Conservation (phyloP, 805 yeast genomes). For the Saturnispora besseyi region DNA sequence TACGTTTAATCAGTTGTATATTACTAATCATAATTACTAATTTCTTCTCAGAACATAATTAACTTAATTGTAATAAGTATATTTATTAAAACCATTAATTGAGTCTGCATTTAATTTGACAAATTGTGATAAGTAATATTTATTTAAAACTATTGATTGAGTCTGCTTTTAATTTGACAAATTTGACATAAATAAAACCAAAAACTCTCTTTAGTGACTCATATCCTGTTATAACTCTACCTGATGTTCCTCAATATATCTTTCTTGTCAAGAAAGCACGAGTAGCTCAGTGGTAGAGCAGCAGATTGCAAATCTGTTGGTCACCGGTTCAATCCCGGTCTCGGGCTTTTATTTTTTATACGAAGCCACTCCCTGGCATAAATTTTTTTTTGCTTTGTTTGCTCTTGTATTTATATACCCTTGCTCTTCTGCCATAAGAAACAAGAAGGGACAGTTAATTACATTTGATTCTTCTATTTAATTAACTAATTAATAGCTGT, state of each 20-base stretch:
- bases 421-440: background rate
- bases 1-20: no score
- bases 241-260: background rate
- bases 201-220: background rate
- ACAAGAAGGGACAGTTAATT: background rate
- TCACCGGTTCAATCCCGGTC: conserved; percentile 95
- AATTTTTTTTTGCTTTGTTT: background rate
- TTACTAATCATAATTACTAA: no score
- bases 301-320: conserved; percentile 99
- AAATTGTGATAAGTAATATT: no score
- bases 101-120: no score
- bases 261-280: conserved; percentile 9
- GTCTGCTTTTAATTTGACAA: no score
- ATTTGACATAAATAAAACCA: no score
- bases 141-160: no score
- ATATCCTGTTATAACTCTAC: background rate
- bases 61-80: no score
- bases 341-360: conserved; percentile 44
- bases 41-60: no score
- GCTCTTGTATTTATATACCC: background rate
- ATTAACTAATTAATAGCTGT: no score
- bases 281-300: conserved; percentile 98
- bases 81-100: no score
- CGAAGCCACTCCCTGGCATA: background rate
- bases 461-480: no score